Evolutionary conservation across 257 asterid genomes (phyloP), one percentile per base, ranked within the genome.

Genomic region (Scutellaria galericulata): DNA sequence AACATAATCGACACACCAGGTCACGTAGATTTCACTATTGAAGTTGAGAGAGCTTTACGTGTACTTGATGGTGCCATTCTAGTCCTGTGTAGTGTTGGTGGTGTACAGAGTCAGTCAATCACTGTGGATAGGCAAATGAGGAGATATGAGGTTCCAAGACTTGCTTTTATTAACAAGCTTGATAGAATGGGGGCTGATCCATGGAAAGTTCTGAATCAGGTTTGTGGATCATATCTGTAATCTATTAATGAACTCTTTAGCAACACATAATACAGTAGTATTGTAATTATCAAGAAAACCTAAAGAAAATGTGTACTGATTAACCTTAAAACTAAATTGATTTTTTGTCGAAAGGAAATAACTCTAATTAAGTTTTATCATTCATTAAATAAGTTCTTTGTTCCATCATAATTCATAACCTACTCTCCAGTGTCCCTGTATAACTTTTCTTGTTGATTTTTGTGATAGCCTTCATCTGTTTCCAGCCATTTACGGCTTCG

Each of bases 121-220:
- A 95, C 99, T 3, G 99, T 95, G 73, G 99, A 95, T 76, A 83
- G 99, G 86, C 99, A 95, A 82, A 95, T 95, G 99, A 86, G 96
- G 83, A 88, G 98, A 89, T 95, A 95, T 56, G 99, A 90, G 76
- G 99, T 95, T 64, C 99, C 99, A 7, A 84, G 99, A 73, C 60
- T 95, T 87, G 99, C 96, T 74, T 94, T 94, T 73, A 94, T 94
- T 65, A 94, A 94, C 83, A 94, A 94, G 83, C 91, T 95, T 69
- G 99, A 95, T 65, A 87, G 99, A 52, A 95, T 95, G 99, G 99
- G 98, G 52, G 99, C 99, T 31, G 98, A 95, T 86, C 99, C 99
- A 9, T 95, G 93, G 95, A 92, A 80, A 80, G 98, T 92, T 80
- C 95, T 95, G 45, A 91, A 90, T 73, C 99, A 95, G 98, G 98